These are phyloP conservation scores for Lizonia empirigonia DNA, from an alignment of 2,329 filamentous ascomycete species.

Conservation along the genomic window DNA sequence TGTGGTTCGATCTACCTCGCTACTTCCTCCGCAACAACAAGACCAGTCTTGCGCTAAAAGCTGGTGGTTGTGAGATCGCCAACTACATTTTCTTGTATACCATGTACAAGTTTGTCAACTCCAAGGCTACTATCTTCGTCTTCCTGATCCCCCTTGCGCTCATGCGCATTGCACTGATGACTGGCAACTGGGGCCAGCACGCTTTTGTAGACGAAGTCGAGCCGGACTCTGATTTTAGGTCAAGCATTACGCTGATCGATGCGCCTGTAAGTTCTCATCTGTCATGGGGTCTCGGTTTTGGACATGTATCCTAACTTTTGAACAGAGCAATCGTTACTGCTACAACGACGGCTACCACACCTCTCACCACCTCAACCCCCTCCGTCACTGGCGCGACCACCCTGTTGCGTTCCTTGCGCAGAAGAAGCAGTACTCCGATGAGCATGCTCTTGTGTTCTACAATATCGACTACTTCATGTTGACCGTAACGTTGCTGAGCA, in stretches of 20 bases:
- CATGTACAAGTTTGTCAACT: constrained; percentile 56
- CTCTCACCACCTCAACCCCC: constrained; percentile 78
- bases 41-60: constrained; percentile 58
- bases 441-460: constrained; percentile 76
- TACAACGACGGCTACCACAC: constrained; percentile 86
- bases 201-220: constrained; percentile 77
- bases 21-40: constrained; percentile 74
- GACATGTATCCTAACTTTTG: constrained; percentile 6
- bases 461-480: constrained; percentile 83
- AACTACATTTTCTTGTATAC: constrained; percentile 55
- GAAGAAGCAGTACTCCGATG: constrained; percentile 68
- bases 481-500: constrained; percentile 69
- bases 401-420: constrained; percentile 73
- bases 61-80: constrained; percentile 66
- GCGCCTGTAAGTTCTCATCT: constrained; percentile 65
- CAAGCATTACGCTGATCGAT: constrained; percentile 79
- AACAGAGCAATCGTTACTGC: constrained; percentile 77
- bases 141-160: constrained; percentile 69
- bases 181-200: constrained; percentile 85
- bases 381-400: constrained; percentile 81
- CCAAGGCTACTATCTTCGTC: constrained; percentile 65
- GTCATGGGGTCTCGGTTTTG: background rate
- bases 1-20: constrained; percentile 75
- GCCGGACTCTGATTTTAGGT: constrained; percentile 77
- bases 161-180: constrained; percentile 75